phyloP scores from a whole-genome alignment of 176 grass and related monocot genomes.

The Eleusine indica region DNA sequence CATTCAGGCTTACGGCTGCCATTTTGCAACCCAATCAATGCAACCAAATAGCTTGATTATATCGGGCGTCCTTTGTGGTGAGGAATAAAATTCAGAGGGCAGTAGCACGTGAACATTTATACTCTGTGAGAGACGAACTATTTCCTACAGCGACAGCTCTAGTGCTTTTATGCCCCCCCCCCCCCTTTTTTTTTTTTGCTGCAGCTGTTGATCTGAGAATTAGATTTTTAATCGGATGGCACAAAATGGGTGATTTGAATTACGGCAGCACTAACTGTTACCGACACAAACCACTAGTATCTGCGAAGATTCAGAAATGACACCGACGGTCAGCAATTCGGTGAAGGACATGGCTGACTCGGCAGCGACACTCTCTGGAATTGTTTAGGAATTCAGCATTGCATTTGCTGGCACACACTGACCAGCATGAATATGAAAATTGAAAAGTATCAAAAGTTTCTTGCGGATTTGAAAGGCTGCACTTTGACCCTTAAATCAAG shows the following conservation, averaged over 20 bases:
- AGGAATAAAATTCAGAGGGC: no score
- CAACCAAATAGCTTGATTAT: no score
- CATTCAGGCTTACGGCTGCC: no score
- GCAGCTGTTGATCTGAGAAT: no score
- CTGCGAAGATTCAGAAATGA: neutral
- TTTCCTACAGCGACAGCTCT: no score
- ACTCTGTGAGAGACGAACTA: no score
- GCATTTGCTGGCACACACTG: neutral
- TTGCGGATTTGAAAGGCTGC: neutral
- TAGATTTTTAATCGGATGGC: neutral
- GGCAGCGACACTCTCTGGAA: neutral
- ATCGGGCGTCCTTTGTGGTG: no score
- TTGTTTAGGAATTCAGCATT: neutral
- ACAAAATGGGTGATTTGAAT: neutral
- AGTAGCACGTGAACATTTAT: no score
- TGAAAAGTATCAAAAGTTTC: neutral
- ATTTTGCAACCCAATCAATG: no score
- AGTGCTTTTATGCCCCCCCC: no score
- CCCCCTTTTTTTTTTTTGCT: no score
- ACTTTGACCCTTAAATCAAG: neutral
- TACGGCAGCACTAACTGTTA: neutral
- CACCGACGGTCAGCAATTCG: neutral
- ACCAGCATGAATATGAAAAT: neutral
- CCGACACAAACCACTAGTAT: neutral
- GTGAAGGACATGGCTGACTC: constrained; percentile 36